Conservation (phyloP, 1,139 yeast genomes). For the Saccharomyces uvarum region DNA sequence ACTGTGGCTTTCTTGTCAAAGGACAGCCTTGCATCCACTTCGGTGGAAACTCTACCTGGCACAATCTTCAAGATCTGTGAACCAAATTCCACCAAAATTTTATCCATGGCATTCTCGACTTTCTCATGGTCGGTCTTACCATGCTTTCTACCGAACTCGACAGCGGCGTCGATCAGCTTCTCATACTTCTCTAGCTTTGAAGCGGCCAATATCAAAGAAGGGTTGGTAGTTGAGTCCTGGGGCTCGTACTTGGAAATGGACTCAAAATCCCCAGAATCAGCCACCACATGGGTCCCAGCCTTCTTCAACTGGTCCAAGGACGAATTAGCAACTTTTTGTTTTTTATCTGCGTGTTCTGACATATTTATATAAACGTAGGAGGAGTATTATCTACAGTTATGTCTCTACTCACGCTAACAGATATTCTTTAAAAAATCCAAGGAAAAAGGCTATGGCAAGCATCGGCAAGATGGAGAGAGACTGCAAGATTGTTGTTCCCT, state of each 20-base stretch:
- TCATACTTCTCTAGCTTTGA: conserved; percentile 84
- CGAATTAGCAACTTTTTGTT: conserved; percentile 50
- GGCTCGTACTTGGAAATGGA: conserved; percentile 95
- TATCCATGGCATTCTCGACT: conserved; percentile 74
- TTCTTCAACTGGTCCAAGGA: conserved; percentile 75
- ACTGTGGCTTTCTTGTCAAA: conserved; percentile 89
- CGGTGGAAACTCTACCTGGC: conserved; percentile 98
- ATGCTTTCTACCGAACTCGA: conserved; percentile 65
- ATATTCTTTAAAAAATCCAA: too few relatives aligned
- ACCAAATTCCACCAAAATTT: conserved; percentile 91
- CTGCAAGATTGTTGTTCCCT: background rate
- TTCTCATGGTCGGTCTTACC: conserved; percentile 54
- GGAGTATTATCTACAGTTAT: background rate
- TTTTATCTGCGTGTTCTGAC: conserved; percentile 25
- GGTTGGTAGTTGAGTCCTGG: conserved; percentile 98
- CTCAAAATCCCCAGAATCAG: conserved; percentile 98
- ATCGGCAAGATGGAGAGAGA: background rate
- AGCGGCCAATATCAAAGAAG: conserved; percentile 93
- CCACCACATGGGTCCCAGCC: conserved; percentile 89
- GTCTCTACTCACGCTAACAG: background rate
- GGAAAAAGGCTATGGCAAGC: background rate
- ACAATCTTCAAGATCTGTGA: conserved; percentile 83
- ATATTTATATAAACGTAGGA: conserved; percentile 5
- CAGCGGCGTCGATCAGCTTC: conserved; percentile 79
- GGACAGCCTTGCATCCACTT: conserved; percentile 95